Evolutionary conservation across 164 flowering plant genomes (phyloP), one percentile per base, ranked within the genome.

Genomic region (Magnolia changhungtana): DNA sequence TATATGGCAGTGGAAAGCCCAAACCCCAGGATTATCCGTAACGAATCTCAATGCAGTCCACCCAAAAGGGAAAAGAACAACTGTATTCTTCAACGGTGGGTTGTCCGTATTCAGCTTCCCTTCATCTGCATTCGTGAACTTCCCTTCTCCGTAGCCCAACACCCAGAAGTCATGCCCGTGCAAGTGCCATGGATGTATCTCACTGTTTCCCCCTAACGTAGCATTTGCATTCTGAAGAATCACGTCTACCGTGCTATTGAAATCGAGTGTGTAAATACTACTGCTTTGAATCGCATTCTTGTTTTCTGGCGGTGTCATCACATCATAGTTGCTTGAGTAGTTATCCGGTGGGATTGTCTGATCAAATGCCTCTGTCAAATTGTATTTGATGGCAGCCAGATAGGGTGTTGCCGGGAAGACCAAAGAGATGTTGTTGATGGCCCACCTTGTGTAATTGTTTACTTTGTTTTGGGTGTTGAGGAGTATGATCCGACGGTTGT

Each of bases 81-180:
- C 98, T 2, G 96, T 88, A 75, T 92, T 93, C 75, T 86, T 82
- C 72, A 86, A 66, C 0, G 95, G 96, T 4, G 99, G 98, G 69
- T 91, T 85, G 84, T 85, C 85, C 83, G 89, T 24, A 68, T 93
- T 93, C 7, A 88, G 79, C 7, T 27, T 79, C 78, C 68, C 79
- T 67, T 63, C 87, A 58, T 90, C 89, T 20, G 71, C 14, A 9
- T 75, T 77, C 8, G 27, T 50, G 51, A 90, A 95, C 82, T 74
- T 87, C 63, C 98, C 99, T 63, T 91, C 92, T 20, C 98, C 99
- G 27, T 89, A 90, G 1, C 97, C 98, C 81, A 96, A 71, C 55
- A 95, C 96, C 98, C 98, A 95, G 45, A 95, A 93, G 74, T 95
- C 91, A 75, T 95, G 98, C 24, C 99, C 99, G 50, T 94, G 99